Percentiles rank a stretch among this genome's conserved stretches.
Evolutionary conservation across 2,329 filamentous ascomycete genomes (phyloP).

Genomic region (Colletotrichum noveboracense): DNA sequence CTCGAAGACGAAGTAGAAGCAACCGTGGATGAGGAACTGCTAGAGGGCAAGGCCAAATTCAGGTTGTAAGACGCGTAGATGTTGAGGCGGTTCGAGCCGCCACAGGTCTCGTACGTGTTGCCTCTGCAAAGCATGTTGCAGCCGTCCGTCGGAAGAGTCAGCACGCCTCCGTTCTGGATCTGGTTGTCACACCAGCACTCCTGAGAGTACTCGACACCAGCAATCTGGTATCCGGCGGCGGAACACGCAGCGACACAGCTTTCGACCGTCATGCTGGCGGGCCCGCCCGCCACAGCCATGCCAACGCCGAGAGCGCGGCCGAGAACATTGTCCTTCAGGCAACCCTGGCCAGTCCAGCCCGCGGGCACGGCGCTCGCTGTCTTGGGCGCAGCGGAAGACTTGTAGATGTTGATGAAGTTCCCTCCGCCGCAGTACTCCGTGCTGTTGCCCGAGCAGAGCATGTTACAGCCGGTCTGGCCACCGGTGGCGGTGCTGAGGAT

Average conservation of each 20-base stretch:
- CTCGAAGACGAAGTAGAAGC: neutral
- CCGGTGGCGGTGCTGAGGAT: constrained; percentile 27
- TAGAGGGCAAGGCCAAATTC: neutral
- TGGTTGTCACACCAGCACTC: constrained; percentile 42
- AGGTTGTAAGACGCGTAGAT: constrained; percentile 29
- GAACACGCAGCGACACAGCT: too few relatives aligned
- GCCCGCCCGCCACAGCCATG: too few relatives aligned
- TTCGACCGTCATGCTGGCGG: too few relatives aligned
- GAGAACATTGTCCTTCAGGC: too few relatives aligned
- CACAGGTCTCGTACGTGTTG: constrained; percentile 35
- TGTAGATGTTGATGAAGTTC: too few relatives aligned
- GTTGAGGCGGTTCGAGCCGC: constrained; percentile 34
- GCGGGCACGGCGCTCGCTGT: too few relatives aligned
- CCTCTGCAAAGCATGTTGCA: constrained; percentile 38
- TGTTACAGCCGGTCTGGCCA: constrained; percentile 32
- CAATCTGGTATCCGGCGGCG: constrained; percentile 14
- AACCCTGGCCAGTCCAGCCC: too few relatives aligned
- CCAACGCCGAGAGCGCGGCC: too few relatives aligned
- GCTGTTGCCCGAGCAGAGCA: constrained; percentile 35
- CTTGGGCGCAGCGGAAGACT: too few relatives aligned
- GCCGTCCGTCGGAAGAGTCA: constrained; percentile 25
- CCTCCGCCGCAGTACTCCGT: constrained; percentile 26
- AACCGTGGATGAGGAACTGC: neutral
- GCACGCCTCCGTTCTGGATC: constrained; percentile 28
- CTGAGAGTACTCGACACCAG: constrained; percentile 42